These are phyloP conservation scores for Emergomyces orientalis DNA, from an alignment of 2,329 filamentous ascomycete genomes.

Conservation along the genomic window DNA sequence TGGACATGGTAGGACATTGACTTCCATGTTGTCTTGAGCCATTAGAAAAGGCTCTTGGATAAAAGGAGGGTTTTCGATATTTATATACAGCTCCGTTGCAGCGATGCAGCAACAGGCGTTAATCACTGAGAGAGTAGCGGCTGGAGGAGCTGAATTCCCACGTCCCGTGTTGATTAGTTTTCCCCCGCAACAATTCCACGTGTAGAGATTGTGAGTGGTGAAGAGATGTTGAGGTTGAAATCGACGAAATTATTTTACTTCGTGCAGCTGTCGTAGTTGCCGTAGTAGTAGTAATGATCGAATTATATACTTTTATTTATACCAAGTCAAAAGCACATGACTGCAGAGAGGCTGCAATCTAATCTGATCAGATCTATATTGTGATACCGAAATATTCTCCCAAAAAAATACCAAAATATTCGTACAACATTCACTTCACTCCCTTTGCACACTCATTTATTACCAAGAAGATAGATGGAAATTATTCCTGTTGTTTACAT, in stretches of 20 bases:
- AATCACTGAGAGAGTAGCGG: not conserved
- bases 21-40: conserved; percentile 12
- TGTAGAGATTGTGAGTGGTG: not conserved
- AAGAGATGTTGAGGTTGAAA: not conserved
- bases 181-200: not conserved
- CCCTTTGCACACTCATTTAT: not conserved
- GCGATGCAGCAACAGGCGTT: not conserved
- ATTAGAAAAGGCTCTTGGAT: not conserved
- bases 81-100: not conserved
- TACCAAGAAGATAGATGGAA: not conserved
- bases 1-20: conserved; percentile 28
- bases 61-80: not conserved
- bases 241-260: not conserved
- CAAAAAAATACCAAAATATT: not conserved
- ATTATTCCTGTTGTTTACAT: not conserved
- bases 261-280: not conserved
- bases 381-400: too few relatives aligned
- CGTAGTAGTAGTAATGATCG: too few relatives aligned
- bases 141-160: not conserved
- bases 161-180: not conserved
- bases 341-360: not conserved
- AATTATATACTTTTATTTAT: too few relatives aligned
- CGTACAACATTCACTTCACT: not conserved
- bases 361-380: not conserved
- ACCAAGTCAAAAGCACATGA: not conserved